Evolutionary conservation across 2,329 filamentous ascomycete genomes (phyloP), one percentile per base, ranked within the genome.

Genomic region (Paraphoma chrysanthemicola): DNA sequence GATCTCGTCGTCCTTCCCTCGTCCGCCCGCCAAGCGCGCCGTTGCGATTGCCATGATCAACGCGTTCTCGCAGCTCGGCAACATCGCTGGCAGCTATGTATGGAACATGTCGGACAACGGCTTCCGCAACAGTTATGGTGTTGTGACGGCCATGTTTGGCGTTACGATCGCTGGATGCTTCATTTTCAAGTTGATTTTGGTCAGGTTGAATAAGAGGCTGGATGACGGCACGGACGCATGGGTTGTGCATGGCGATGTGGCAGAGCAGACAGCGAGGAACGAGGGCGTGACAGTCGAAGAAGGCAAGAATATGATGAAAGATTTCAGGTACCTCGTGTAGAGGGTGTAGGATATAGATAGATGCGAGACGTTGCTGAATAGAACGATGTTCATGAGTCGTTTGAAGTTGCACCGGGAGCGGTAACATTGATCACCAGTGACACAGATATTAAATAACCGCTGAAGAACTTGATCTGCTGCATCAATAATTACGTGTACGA

Each of bases 111-210:
- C 79, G 23, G 85, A 81, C 0, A 82, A 88, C 59, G 87, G 87
- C 0, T 89, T 81, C 78, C 82, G 86, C 60, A 83, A 85, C 77
- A 88, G 85, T 58, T 89, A 89, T 64, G 86, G 85, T 4, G 86
- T 89, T 54, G 87, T 89, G 5, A 82, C 83, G 12, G 79, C 85
- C 67, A 89, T 89, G 86, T 89, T 88, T 66, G 85, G 84, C 3
- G 64, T 86, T 41, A 85, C 86, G 0, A 82, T 87, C 31, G 36
- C 79, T 0, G 85, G 85, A 5, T 87, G 82, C 56, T 69, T 57
- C 18, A 51, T 70, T 10, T 74, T 76, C 53, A 69, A 59, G 56
- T 11, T 69, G 2, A 68, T 76, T 28, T 36, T 76, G 31, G 44
- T 67, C 28, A 51, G 57, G 1, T 41, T 74, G 44, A 75, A 75